A percentile compares a stretch with the other conserved stretches of the same genome.
Conservation (phyloP, 2,329 filamentous ascomycete species). For the Penicillium sp. region DNA sequence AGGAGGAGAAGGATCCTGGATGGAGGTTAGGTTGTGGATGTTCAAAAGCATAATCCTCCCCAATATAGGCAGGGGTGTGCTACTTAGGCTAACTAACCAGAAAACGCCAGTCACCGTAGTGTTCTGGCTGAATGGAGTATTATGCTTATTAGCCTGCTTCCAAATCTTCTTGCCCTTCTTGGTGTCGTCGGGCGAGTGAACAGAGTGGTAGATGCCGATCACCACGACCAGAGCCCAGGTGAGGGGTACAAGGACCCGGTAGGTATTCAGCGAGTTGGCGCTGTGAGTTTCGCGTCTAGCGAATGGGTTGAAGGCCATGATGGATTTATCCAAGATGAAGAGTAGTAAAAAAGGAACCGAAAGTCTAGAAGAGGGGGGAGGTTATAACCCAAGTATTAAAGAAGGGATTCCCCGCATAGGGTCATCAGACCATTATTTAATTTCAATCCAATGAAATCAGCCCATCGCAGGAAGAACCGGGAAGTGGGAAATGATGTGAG, state of each 20-base stretch:
- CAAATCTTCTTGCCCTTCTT: conserved; percentile 65
- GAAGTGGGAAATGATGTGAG: neutral
- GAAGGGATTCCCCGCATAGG: neutral
- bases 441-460: neutral
- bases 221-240: conserved; percentile 73
- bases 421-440: conserved; percentile 4
- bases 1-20: conserved; percentile 69
- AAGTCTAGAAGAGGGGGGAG: neutral
- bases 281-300: conserved; percentile 66
- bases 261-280: conserved; percentile 61
- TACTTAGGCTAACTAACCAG: conserved; percentile 56
- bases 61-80: neutral
- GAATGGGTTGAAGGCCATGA: conserved; percentile 65
- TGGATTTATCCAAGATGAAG: neutral
- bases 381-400: neutral
- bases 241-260: conserved; percentile 71
- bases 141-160: conserved; percentile 65
- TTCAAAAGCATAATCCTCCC: neutral
- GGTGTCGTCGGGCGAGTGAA: conserved; percentile 63
- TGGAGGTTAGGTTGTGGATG: neutral
- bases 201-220: conserved; percentile 70
- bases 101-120: conserved; percentile 64
- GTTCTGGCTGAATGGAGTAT: conserved; percentile 74
- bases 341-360: neutral
- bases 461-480: neutral